Evolutionary conservation across 768 basidiomycete species (phyloP), one percentile per base, ranked within the genome.

Genomic region (Macrolepiota fuliginosa): DNA sequence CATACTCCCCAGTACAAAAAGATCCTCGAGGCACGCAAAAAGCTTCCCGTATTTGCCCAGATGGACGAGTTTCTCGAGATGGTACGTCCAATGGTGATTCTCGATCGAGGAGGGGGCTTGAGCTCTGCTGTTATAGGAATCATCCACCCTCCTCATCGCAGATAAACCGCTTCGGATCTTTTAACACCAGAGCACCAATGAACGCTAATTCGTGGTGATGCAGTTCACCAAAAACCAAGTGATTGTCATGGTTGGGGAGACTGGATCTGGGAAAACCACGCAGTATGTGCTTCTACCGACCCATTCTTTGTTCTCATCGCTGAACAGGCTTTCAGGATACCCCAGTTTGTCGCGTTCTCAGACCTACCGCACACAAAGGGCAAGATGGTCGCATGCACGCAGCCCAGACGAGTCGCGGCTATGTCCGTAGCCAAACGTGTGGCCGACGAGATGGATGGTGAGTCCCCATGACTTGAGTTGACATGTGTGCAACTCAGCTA

Each of bases 381-480:
- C 39, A 97, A 94, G 73, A 76, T 98, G 67, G 89, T 99, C 2
- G 96, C 96, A 0, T 99, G 96, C 69, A 99, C 96, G 2, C 96
- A 99, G 71, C 96, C 96, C 1, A 82, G 96, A 67, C 84, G 96
- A 77, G 94, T 99, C 3, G 95, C 96, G 11, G 95, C 96, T 9
- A 98, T 97, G 94, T 94, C 92, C 15, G 96, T 98, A 1, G 96
- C 96, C 22, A 96, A 96, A 73, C 95, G 96, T 76, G 96, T 99
- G 1, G 95, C 96, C 4, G 96, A 98, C 70, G 96, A 98, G 75
- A 96, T 98, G 94, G 96, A 98, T 72, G 93, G 94, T 94, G 66
- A 68, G 92, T 76, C 46, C 24, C 13, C 29, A 7, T 32, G 19
- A 25, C 24, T 19, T 47, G 45, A 32, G 39, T n/a, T 11, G 5